phyloP scores from a whole-genome alignment of 2,329 filamentous ascomycete species.

The Mariannaea sp. region DNA sequence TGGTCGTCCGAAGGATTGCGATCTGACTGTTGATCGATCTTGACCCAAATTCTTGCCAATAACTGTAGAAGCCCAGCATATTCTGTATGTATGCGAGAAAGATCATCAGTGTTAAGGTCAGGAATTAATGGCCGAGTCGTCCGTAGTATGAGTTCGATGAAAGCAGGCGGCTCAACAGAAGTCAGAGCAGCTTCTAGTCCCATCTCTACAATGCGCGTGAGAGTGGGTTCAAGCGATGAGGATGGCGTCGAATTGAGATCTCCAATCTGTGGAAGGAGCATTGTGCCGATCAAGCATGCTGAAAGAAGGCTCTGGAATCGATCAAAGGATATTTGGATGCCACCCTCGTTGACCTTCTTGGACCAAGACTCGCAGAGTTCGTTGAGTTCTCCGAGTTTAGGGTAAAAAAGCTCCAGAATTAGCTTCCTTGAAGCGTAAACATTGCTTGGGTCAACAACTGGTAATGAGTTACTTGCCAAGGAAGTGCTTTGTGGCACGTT shows the following conservation, averaged over 20 bases:
- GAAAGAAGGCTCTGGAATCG: constrained; percentile 58
- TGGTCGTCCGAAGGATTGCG: constrained; percentile 42
- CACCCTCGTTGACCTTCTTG: constrained; percentile 50
- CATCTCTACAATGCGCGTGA: constrained; percentile 49
- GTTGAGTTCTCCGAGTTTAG: constrained; percentile 56
- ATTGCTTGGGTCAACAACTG: constrained; percentile 39
- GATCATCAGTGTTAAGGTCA: constrained; percentile 43
- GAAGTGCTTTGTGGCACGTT: constrained; percentile 9
- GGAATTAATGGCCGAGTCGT: constrained; percentile 55
- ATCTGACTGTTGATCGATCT: constrained; percentile 29
- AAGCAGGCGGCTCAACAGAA: constrained; percentile 51
- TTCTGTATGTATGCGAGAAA: constrained; percentile 46
- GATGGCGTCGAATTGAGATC: constrained; percentile 55
- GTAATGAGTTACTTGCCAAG: constrained; percentile 18
- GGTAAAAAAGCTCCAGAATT: constrained; percentile 57
- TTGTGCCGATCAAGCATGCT: constrained; percentile 51
- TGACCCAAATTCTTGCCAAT: constrained; percentile 46
- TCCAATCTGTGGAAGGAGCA: constrained; percentile 54
- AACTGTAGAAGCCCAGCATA: constrained; percentile 50
- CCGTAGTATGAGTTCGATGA: constrained; percentile 53
- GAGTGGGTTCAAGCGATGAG: constrained; percentile 51
- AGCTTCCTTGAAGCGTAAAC: constrained; percentile 54
- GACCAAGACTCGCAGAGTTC: constrained; percentile 55
- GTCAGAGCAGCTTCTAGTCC: constrained; percentile 48
- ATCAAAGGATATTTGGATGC: constrained; percentile 56